phyloP scores from a whole-genome alignment of 306 rosid species.

The Glycine latifolia region DNA sequence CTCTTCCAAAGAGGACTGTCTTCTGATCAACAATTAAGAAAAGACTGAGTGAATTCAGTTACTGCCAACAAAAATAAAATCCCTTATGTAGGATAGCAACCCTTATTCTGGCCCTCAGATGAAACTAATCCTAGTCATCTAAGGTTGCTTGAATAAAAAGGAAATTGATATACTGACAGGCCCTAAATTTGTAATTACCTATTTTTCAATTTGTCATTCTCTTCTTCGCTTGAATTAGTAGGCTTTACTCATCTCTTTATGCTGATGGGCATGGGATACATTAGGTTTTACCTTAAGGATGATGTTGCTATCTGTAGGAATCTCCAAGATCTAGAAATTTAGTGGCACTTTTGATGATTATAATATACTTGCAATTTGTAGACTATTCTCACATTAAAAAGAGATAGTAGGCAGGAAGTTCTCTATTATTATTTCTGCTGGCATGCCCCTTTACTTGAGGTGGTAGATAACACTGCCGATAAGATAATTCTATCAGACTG shows the following conservation, averaged over 20 bases:
- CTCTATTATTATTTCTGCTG: not conserved
- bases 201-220: not conserved
- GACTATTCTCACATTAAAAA: not conserved
- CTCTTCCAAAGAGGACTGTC: not conserved
- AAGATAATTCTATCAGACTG: slow-evolving; percentile 13
- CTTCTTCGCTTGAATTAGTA: not conserved
- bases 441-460: slow-evolving; percentile 19
- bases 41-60: not conserved
- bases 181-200: not conserved
- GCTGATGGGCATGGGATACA: not conserved
- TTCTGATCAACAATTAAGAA: not conserved
- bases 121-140: not conserved
- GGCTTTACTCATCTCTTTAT: not conserved
- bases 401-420: not conserved
- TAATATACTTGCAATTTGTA: not conserved
- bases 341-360: slow-evolving; percentile 4
- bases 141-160: not conserved
- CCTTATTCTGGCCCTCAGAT: not conserved
- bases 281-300: not conserved
- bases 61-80: not conserved
- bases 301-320: slow-evolving; percentile 5
- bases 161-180: not conserved
- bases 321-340: not conserved
- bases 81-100: not conserved
- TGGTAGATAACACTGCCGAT: slow-evolving; percentile 15